These are phyloP conservation scores for Apiospora sp. DNA, from an alignment of 2,329 filamentous ascomycete genomes.

Conservation along the genomic window DNA sequence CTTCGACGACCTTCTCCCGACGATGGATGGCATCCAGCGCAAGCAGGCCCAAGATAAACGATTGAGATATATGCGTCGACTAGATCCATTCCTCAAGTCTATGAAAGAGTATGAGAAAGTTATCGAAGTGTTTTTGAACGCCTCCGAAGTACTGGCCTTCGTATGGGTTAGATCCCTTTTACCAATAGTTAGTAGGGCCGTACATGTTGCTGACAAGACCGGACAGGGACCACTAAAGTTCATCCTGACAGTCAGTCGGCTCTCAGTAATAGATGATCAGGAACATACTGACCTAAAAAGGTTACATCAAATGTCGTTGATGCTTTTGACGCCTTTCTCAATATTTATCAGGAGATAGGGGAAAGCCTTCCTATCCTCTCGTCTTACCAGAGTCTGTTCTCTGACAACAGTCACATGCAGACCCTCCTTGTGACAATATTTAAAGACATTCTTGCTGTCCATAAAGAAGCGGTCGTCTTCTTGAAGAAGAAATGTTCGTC, in stretches of 20 bases:
- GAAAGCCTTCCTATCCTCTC: background rate
- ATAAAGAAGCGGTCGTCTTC: background rate
- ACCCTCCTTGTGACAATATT: background rate
- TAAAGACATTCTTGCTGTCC: background rate
- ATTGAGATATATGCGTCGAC: background rate
- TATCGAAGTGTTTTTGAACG: background rate
- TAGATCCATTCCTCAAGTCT: background rate
- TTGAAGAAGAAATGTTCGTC: background rate
- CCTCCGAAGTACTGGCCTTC: background rate
- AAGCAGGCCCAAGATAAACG: background rate
- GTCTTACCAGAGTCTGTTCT: slow-evolving; percentile 1
- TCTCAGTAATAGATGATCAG: background rate
- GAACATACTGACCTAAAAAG: background rate
- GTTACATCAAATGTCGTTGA: background rate
- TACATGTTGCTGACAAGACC: background rate
- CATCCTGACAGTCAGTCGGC: background rate
- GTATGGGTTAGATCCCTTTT: background rate
- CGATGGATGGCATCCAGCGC: background rate
- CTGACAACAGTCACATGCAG: background rate
- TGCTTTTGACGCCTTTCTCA: slow-evolving; percentile 12
- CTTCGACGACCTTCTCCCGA: background rate
- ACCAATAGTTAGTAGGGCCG: background rate
- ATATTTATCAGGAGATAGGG: background rate
- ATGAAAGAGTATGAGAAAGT: slow-evolving; percentile 10
- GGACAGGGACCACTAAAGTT: background rate